phyloP scores from a whole-genome alignment of 805 yeast genomes.

The Kodamaea leandrae region DNA sequence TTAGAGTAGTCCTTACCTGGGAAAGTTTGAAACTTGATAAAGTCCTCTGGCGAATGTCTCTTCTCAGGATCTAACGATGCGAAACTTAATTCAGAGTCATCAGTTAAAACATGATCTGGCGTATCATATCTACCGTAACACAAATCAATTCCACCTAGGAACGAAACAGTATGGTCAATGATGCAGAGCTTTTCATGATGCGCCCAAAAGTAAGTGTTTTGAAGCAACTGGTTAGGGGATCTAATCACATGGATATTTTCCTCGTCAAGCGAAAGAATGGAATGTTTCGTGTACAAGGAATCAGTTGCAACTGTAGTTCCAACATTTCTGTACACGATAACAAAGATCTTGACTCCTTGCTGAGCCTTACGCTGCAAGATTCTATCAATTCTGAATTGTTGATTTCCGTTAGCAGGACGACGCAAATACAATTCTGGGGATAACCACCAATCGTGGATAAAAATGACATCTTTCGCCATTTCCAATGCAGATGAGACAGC shows the following conservation, averaged over 20 bases:
- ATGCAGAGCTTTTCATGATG: slow-evolving; percentile 93
- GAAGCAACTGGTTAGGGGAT: slow-evolving; percentile 92
- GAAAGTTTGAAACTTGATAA: slow-evolving; percentile 60
- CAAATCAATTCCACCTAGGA: slow-evolving; percentile 92
- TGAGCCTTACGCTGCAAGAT: slow-evolving; percentile 85
- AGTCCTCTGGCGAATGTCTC: slow-evolving; percentile 37
- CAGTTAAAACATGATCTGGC: slow-evolving; percentile 87
- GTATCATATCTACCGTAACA: slow-evolving; percentile 97
- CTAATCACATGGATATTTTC: slow-evolving; percentile 85
- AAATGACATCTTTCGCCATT: slow-evolving; percentile 90
- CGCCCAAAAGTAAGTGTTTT: slow-evolving; percentile 96
- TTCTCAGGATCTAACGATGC: slow-evolving; percentile 29
- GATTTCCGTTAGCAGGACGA: slow-evolving; percentile 93
- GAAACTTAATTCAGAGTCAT: slow-evolving; percentile 53
- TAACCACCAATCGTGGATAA: slow-evolving; percentile 98
- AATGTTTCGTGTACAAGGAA: slow-evolving; percentile 91
- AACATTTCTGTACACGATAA: slow-evolving; percentile 89
- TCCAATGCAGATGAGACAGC: slow-evolving; percentile 88
- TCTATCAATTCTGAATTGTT: slow-evolving; percentile 89
- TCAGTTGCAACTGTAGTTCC: slow-evolving; percentile 92
- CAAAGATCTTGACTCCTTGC: slow-evolving; percentile 90
- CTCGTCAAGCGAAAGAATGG: slow-evolving; percentile 74
- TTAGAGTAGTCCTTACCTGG: slow-evolving; percentile 98
- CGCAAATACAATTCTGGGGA: slow-evolving; percentile 91
- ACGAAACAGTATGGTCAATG: slow-evolving; percentile 83